Percentiles rank a stretch among this genome's conserved stretches.
These are phyloP conservation scores for Cryptosporidium muris DNA, from an alignment of 169 alveolate species.

Conservation along the genomic window DNA sequence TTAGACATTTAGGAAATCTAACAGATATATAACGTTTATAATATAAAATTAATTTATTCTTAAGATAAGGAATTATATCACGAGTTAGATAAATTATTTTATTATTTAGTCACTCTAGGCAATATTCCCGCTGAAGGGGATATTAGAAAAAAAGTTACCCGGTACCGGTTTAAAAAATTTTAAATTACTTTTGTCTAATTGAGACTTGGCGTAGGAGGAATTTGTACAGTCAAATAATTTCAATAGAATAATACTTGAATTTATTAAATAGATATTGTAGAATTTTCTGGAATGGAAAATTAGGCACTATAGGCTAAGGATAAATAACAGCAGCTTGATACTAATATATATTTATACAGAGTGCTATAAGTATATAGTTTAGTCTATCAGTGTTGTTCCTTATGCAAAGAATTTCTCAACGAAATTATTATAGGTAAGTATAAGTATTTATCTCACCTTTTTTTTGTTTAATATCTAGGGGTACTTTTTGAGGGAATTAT, in stretches of 20 bases:
- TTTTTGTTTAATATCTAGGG: not conserved
- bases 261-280: not conserved
- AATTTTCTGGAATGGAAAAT: no score
- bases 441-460: not conserved
- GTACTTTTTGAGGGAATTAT: not conserved
- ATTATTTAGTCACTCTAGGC: no score
- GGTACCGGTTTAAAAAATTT: no score
- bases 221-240: not conserved
- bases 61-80: no score
- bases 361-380: conserved; percentile 51
- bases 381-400: conserved; percentile 62
- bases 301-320: not conserved
- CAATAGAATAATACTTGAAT: not conserved
- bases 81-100: no score
- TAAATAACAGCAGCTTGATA: conserved; percentile 34
- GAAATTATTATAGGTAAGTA: not conserved
- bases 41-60: no score
- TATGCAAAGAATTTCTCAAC: conserved; percentile 8
- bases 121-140: not conserved
- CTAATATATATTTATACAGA: conserved; percentile 52
- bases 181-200: conserved; percentile 1
- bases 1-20: conserved; percentile 85
- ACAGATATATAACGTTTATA: no score
- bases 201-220: conserved; percentile 31
- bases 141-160: not conserved